Evolutionary conservation across 2,329 filamentous ascomycete species (phyloP), one percentile per base, ranked within the genome.

Genomic region (Aspergillus bombycis): DNA sequence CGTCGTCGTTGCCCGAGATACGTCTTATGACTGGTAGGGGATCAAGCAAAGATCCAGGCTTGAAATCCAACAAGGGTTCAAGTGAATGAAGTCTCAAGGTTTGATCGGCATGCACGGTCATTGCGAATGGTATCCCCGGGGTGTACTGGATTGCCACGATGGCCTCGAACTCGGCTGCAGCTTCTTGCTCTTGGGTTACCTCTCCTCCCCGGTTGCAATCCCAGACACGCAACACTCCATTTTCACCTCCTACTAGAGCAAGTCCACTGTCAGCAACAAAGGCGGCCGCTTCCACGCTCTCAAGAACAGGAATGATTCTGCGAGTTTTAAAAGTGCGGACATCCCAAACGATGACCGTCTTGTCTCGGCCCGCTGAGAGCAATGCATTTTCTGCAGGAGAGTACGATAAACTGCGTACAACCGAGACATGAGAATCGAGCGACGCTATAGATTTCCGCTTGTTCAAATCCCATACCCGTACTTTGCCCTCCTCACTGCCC

Each of bases 1-100:
- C 95, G 75, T 99, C 96, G 77, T 98, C 93, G 8, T 95, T 97
- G 59, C 95, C 96, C 5, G 94, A 97, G 69, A 99, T 96, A 52
- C 93, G 88, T 69, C 91, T 88, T 52, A 91, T 85, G 0, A 89
- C 72, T 11, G 85, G 82, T 28, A 90, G 77, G n/a, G 86, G 80
- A n/a, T 81, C 77, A 80, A 91, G 74, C 78, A 81, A 71, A 74
- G 83, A 70, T 63, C 80, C 67, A 41, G 75, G 71, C 55, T 75
- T 75, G 62, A 75, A 76, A 46, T 69, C 66, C 26, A 71, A 71
- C 43, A 82, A 62, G n/a, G 77, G 63, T 34, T 77, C 72, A 34
- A 79, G 76, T 1, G 86, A 88, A 76, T 94, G 93, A 36, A 97
- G 81, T 55, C 91, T 86, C 61, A 99, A 81, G 0, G 93, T 96